Evolutionary conservation across 2,329 filamentous ascomycete genomes (phyloP).

Genomic region (Seiridium cupressi): DNA sequence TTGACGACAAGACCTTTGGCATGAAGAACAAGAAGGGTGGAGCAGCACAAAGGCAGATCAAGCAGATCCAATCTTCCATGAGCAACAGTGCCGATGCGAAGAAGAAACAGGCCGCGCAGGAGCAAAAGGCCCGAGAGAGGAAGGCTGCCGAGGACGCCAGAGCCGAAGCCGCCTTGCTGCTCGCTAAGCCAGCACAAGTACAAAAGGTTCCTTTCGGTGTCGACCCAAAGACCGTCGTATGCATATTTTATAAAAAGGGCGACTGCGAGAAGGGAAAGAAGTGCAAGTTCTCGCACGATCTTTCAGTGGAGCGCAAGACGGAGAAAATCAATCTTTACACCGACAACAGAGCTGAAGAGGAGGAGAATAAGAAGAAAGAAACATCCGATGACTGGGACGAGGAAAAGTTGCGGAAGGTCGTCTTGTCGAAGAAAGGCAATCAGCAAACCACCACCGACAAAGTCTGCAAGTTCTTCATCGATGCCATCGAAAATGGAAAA

Average conservation of each 20-base stretch:
- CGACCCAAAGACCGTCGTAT: slow-evolving; percentile 95
- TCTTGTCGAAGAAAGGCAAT: slow-evolving; percentile 95
- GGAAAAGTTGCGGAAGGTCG: slow-evolving; percentile 86
- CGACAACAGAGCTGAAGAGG: slow-evolving; percentile 73
- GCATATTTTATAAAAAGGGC: slow-evolving; percentile 96
- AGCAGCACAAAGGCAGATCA: slow-evolving; percentile 85
- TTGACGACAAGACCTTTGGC: slow-evolving; percentile 96
- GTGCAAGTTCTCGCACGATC: slow-evolving; percentile 97
- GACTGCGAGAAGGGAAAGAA: slow-evolving; percentile 96
- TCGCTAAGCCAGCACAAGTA: slow-evolving; percentile 90
- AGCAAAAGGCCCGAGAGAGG: slow-evolving; percentile 79
- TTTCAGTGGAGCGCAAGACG: slow-evolving; percentile 83
- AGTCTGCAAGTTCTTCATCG: slow-evolving; percentile 98
- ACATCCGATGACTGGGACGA: slow-evolving; percentile 98
- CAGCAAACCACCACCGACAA: slow-evolving; percentile 94
- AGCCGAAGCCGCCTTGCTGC: slow-evolving; percentile 75
- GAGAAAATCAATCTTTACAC: slow-evolving; percentile 91
- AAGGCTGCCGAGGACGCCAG: slow-evolving; percentile 82
- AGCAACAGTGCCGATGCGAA: slow-evolving; percentile 87
- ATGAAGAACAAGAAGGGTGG: slow-evolving; percentile 99
- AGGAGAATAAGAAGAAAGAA: slow-evolving; percentile 81
- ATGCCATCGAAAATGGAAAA: slow-evolving; percentile 96
- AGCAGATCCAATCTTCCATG: slow-evolving; percentile 73
- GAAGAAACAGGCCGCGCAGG: slow-evolving; percentile 68
- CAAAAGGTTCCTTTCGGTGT: slow-evolving; percentile 98